A percentile compares a stretch with the other conserved stretches of the same genome.
Conservation (phyloP, 164 flowering plant genomes). For the Piper betle region DNA sequence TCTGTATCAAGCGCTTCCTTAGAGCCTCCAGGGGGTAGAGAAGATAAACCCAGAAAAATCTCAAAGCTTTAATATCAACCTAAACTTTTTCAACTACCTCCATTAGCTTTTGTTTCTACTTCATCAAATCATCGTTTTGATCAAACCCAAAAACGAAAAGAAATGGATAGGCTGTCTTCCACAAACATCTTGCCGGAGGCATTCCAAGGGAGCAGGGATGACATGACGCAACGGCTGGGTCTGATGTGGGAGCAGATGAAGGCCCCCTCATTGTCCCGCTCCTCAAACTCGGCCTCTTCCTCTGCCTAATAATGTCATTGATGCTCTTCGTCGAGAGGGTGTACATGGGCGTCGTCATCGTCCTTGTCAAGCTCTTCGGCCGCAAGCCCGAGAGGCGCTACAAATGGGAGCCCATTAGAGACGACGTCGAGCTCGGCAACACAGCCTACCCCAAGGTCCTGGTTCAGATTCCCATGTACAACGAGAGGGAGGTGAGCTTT, state of each 20-base stretch:
- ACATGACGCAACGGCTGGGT: conserved; percentile 8
- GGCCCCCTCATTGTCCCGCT: conserved; percentile 24
- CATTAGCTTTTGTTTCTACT: background rate
- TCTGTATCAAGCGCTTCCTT: background rate
- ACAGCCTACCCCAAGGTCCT: conserved; percentile 36
- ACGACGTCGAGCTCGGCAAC: conserved; percentile 30
- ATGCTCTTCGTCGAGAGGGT: conserved; percentile 56
- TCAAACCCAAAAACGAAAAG: background rate
- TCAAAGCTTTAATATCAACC: background rate
- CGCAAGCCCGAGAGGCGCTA: conserved; percentile 37
- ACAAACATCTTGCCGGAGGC: background rate
- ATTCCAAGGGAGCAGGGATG: background rate
- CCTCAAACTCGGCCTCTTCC: conserved; percentile 17
- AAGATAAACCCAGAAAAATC: background rate
- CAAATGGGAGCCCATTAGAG: conserved; percentile 26
- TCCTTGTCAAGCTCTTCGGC: conserved; percentile 26
- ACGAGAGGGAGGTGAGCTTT: conserved; percentile 51
- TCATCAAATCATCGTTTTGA: background rate
- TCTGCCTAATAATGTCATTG: conserved; percentile 47
- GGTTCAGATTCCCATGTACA: conserved; percentile 64
- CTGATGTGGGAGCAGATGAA: conserved; percentile 24
- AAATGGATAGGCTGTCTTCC: background rate
- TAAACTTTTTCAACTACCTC: background rate
- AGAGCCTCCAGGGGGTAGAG: too few species aligned
- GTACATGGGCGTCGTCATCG: conserved; percentile 45